phyloP scores from a whole-genome alignment of 305 asterid genomes.

The Solanum aculeatissimum region DNA sequence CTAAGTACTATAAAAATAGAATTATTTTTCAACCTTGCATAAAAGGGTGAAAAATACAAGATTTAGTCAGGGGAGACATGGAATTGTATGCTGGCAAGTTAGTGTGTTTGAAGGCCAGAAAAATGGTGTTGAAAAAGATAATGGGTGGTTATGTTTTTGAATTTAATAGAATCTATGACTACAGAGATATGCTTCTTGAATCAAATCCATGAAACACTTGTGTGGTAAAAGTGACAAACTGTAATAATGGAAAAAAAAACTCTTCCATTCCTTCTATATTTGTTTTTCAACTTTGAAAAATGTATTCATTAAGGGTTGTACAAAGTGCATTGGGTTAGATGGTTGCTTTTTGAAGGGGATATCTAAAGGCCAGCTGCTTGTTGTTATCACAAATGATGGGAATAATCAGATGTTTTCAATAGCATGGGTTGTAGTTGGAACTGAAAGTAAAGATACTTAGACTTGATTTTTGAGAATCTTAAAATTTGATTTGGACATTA shows the following conservation, averaged over 20 bases:
- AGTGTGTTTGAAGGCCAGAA: background rate
- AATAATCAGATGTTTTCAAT: background rate
- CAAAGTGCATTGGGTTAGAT: background rate
- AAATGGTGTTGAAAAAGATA: background rate
- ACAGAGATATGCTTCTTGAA: background rate
- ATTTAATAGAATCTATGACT: background rate
- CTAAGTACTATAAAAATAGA: background rate
- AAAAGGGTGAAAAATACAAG: background rate
- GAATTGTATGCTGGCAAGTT: background rate
- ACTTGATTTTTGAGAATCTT: background rate
- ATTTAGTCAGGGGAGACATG: background rate
- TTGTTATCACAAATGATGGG: background rate
- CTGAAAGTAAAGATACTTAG: background rate
- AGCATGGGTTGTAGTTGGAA: background rate
- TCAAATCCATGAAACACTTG: background rate
- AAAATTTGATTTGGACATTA: background rate
- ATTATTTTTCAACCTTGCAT: background rate
- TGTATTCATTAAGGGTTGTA: background rate
- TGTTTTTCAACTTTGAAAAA: background rate
- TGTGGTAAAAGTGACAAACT: background rate
- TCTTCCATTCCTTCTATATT: background rate
- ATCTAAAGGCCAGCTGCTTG: background rate
- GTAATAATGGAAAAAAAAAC: background rate
- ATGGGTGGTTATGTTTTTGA: background rate
- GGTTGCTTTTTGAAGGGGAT: background rate